Conservation (phyloP, 352 stramenopile genomes). For the Globisporangium solare region DNA sequence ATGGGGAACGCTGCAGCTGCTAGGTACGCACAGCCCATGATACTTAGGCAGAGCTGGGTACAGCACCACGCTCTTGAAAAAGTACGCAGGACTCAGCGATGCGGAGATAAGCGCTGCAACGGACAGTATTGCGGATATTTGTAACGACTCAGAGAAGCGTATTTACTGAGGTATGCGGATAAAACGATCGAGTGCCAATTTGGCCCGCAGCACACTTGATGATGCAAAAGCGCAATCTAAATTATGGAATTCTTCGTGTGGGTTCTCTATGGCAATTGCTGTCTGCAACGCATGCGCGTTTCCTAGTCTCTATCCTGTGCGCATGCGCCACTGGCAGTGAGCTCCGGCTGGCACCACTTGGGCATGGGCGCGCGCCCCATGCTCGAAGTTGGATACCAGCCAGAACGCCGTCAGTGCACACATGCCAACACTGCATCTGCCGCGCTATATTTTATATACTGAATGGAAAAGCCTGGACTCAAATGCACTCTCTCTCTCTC, state of each 20-base stretch:
- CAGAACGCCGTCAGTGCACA: constrained; percentile 9
- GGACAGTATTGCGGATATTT: too few species aligned
- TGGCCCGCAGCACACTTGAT: too few species aligned
- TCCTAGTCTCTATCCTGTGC: background rate
- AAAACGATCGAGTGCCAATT: too few species aligned
- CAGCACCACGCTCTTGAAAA: too few species aligned
- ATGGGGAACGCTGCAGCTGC: too few species aligned
- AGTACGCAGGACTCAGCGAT: too few species aligned
- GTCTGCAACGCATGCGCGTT: background rate
- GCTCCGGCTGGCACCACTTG: constrained; percentile 5
- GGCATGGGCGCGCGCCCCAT: constrained; percentile 3
- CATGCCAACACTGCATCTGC: constrained; percentile 3
- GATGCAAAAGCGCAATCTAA: background rate
- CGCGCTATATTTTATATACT: constrained; percentile 13
- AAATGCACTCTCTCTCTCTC: constrained; percentile 1
- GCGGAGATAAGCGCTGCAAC: too few species aligned
- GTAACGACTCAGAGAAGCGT: too few species aligned
- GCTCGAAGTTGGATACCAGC: constrained; percentile 2
- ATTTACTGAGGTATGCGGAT: too few species aligned
- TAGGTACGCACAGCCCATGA: too few species aligned
- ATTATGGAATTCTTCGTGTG: too few species aligned
- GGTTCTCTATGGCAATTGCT: background rate
- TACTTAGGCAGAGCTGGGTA: too few species aligned
- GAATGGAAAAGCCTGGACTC: constrained; percentile 4
- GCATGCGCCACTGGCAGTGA: background rate